Evolutionary conservation across 192 early-diverging fungal genomes (phyloP).

Genomic region (Umbelopsis vinacea): DNA sequence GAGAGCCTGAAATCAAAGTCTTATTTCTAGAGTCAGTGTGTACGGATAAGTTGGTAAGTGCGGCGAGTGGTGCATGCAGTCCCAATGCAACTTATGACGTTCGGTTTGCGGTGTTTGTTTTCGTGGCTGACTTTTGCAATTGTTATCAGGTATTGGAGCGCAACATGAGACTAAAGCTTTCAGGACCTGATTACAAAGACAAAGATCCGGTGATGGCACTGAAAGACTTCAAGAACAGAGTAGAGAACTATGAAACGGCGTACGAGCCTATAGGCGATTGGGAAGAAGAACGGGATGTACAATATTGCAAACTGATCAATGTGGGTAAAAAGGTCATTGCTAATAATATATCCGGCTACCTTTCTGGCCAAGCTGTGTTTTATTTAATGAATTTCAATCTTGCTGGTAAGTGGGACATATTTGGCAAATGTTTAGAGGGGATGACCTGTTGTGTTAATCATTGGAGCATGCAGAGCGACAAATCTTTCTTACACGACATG

Average conservation of each 20-base stretch:
- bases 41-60: slow-evolving; percentile 62
- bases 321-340: slow-evolving; percentile 97
- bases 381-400: slow-evolving; percentile 99
- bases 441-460: background rate
- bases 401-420: slow-evolving; percentile 49
- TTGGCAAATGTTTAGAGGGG: background rate
- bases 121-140: no score
- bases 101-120: no score
- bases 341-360: slow-evolving; percentile 92
- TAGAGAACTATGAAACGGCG: slow-evolving; percentile 92
- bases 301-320: slow-evolving; percentile 96
- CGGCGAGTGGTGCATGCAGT: no score
- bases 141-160: slow-evolving; percentile 67
- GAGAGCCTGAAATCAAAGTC: slow-evolving; percentile 67
- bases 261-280: slow-evolving; percentile 84
- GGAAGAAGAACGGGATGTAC: slow-evolving; percentile 80
- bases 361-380: slow-evolving; percentile 93
- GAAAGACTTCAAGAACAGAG: slow-evolving; percentile 83
- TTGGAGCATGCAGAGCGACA: slow-evolving; percentile 53
- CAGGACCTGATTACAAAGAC: slow-evolving; percentile 92
- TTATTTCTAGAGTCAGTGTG: slow-evolving; percentile 89
- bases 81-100: no score
- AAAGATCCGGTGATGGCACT: slow-evolving; percentile 83
- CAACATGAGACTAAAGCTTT: slow-evolving; percentile 89
- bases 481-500: slow-evolving; percentile 94